Base-by-base conservation (phyloP, 2,329 filamentous ascomycete genomes). In the Esteya vermicola region DNA sequence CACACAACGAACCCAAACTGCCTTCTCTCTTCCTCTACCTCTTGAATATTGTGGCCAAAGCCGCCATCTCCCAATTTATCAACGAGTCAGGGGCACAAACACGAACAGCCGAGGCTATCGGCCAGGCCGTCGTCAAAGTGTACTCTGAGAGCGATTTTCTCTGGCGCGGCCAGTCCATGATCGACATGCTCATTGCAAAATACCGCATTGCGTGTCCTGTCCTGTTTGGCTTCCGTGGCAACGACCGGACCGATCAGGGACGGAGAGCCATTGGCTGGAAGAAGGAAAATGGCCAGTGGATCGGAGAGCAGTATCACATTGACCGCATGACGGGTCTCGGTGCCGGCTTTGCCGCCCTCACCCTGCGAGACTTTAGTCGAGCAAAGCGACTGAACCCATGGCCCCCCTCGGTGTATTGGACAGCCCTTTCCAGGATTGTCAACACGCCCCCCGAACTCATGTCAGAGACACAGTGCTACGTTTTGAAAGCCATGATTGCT, bases 241-340 rank as follows among this genome's bases (percentile, higher is more conserved):
- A 67, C 45, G 85, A 93, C 55, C 77, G 69, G 45, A 93, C 78
- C 1, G 70, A 76, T 34, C 64, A 66, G 10, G 85, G 85, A 1
- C 72, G 78, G 12, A 49, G 59, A 16, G 68, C 72, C n/a, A 59
- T 93, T 3, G 85, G 85, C 1, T 93, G 85, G 85, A 71, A 67
- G 57, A 74, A 67, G 47, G 70, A 75, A 12, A 67, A 63, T 9
- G 66, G 68, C 6, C 60, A 61, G 7, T 89, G 72, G 64, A 65
- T 81, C 43, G 62, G 67, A 2, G 78, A 83, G 50, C 77, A 85
- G 54, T 63, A 64, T n/a, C 86, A 95, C 58, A 74, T 75, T 49
- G 81, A 88, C 54, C 75, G 82, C 43, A 89, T 93, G 80, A 78
- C 75, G 4, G 89, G 86, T 0, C 65, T 95, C 1, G 85, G 78